Percentiles rank a stretch among this genome's conserved stretches.
These are phyloP conservation scores for Rutstroemia sp. DNA, from an alignment of 2,329 filamentous ascomycete genomes.

Conservation along the genomic window DNA sequence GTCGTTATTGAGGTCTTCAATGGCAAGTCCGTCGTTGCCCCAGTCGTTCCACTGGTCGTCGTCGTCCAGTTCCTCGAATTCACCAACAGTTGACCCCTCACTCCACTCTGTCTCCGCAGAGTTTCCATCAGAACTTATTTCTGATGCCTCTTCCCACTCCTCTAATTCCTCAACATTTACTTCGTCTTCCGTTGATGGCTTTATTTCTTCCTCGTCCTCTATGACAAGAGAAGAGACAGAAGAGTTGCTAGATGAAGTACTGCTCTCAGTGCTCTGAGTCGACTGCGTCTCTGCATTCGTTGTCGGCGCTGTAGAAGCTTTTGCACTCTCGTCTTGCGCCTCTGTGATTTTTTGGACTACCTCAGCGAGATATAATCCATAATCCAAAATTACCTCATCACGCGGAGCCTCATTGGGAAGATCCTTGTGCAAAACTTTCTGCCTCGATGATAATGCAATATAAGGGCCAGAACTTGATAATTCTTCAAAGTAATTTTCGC, in stretches of 20 bases:
- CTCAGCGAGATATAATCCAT: not conserved
- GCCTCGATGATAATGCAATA: not conserved
- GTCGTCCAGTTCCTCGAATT: not conserved
- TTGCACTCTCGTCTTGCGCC: not conserved
- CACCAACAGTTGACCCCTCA: not conserved
- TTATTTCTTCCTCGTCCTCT: not conserved
- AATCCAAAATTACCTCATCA: not conserved
- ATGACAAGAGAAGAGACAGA: not conserved
- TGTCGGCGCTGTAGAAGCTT: not conserved
- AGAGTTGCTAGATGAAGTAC: not conserved
- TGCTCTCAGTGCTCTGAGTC: not conserved
- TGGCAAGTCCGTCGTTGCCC: not conserved
- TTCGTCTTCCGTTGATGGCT: not conserved
- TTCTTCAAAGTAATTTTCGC: not conserved
- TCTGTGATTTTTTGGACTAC: not conserved
- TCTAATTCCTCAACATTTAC: not conserved
- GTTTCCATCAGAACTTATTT: not conserved
- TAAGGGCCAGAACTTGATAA: not conserved
- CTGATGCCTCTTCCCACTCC: not conserved
- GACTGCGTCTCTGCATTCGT: not conserved
- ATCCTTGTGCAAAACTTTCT: not conserved
- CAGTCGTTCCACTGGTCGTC: constrained; percentile 5
- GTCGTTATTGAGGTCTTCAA: not conserved
- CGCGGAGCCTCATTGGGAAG: not conserved
- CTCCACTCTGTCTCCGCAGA: constrained; percentile 1